These are phyloP conservation scores for Malus domestica DNA, from an alignment of 306 rosid genomes.

Conservation along the genomic window ASM211411v1 NC_041799.1:11091001-11091500, in stretches of 20 bases:
- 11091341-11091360: not conserved
- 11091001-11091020: not conserved
- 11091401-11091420: too few species aligned
- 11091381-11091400: too few species aligned
- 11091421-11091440: too few species aligned
- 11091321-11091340: not conserved
- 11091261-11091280: not conserved
- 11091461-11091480: too few species aligned
- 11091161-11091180: not conserved
- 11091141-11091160: not conserved
- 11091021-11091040: fast-evolving
- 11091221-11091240: not conserved
- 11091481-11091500: too few species aligned
- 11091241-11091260: not conserved
- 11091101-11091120: too few species aligned
- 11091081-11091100: too few species aligned
- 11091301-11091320: not conserved
- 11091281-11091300: not conserved
- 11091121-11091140: too few species aligned
- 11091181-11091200: not conserved
- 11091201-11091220: not conserved
- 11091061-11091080: too few species aligned
- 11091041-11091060: fast-evolving
- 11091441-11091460: too few species aligned
- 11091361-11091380: too few species aligned